Evolutionary conservation across 2,329 filamentous ascomycete species (phyloP), one percentile per base, ranked within the genome.

Genomic region (Biscogniauxia marginata): DNA sequence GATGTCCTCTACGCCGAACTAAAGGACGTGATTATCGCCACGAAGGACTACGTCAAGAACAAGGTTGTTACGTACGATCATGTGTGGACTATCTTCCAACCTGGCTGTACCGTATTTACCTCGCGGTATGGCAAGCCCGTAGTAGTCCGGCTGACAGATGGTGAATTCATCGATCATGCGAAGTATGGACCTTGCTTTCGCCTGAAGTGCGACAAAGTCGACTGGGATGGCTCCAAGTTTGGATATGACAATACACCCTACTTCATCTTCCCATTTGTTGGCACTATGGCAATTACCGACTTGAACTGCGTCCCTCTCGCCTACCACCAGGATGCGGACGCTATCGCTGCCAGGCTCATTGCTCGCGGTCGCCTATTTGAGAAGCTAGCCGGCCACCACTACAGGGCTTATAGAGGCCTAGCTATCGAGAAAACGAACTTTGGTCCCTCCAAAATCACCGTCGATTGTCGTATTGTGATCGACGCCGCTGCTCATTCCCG

Each of bases 1-100:
- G 64, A 65, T 1, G 61, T 71, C 4, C 60, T 79, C 1, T 63
- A 73, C 16, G 62, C 59, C 16, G 75, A 78, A 50, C 68, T 79
- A 8, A 66, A 65, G 24, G 71, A 73, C 18, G 63, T 64, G 2
- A 72, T 78, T 22, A 61, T 69, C 7, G 66, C 68, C 3, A 71
- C 65, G 46, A 63, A 72, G 11, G 75, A 78, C 46, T 69, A 53
- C 20, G n/a, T 18, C 21, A 52, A 54, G 48, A 52, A 54, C 16
- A 43, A 44, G 22, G 50, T 56, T n/a, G 48, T 58, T 18, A 52
- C 48, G 4, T 58, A 50, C 19, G 45, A 55, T 13, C 47, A 60
- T 11, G 53, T 60, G 45, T 60, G 58, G 58, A 47, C 53, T 11
- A 50, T 60, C 18, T 60, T 58, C 47, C 22, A 56, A 18, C 58